Percentiles rank a stretch among this genome's conserved stretches.
Evolutionary conservation across 2,329 filamentous ascomycete genomes (phyloP).

Genomic region (Endothia cerciana): DNA sequence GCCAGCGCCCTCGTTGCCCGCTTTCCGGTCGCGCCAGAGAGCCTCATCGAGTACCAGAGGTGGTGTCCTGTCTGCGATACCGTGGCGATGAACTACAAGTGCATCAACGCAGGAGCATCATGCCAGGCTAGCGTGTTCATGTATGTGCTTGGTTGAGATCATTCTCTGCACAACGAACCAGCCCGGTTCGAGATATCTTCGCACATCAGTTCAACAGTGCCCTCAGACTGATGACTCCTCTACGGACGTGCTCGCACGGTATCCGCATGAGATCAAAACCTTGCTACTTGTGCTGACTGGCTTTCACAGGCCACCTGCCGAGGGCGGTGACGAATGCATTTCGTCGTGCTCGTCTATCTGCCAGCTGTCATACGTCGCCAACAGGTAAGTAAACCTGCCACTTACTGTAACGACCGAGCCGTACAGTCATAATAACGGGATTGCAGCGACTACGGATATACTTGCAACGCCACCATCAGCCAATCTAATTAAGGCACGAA

Average conservation of each 20-base stretch:
- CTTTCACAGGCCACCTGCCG: not conserved
- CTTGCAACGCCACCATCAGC: not conserved
- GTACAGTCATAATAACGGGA: not conserved
- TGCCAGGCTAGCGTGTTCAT: slow-evolving; percentile 23
- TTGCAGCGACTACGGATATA: not conserved
- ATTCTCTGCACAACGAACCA: not conserved
- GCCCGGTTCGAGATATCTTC: not conserved
- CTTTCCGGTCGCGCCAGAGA: slow-evolving; percentile 5
- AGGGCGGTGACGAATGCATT: slow-evolving; percentile 14
- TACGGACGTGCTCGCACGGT: not conserved
- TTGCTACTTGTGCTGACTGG: not conserved
- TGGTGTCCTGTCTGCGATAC: slow-evolving; percentile 29
- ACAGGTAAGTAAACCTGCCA: slow-evolving; percentile 10
- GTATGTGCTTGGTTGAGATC: slow-evolving; percentile 12
- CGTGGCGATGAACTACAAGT: slow-evolving; percentile 26
- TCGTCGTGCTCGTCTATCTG: slow-evolving; percentile 19
- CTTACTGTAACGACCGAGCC: not conserved
- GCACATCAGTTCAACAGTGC: not conserved
- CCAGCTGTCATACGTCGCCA: slow-evolving; percentile 25
- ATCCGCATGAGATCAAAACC: not conserved
- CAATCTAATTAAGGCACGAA: not conserved
- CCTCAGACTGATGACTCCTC: not conserved
- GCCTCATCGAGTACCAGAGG: slow-evolving; percentile 28
- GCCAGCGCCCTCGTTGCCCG: slow-evolving; percentile 28
- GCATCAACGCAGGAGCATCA: slow-evolving; percentile 9